Conservation (phyloP, 73 alveolate genomes). For the Blepharisma japonicum region DNA sequence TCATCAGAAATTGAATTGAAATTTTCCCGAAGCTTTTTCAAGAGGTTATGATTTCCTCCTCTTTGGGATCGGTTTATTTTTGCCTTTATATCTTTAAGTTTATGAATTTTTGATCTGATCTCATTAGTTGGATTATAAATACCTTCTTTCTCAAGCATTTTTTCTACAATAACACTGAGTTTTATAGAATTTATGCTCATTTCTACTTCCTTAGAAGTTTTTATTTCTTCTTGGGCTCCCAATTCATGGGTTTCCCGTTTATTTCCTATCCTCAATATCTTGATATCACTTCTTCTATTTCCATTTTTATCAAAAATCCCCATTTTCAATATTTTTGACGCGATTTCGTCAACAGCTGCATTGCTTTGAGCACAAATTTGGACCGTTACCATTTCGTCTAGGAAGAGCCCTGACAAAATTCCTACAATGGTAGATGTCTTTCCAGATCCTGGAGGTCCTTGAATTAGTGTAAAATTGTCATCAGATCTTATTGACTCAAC, state of each 20-base stretch:
- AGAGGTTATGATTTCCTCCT: conserved; percentile 41
- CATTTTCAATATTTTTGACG: conserved; percentile 45
- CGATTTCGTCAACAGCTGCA: conserved; percentile 83
- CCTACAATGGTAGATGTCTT: conserved; percentile 26
- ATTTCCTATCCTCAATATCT: conserved; percentile 51
- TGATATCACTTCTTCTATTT: conserved; percentile 23
- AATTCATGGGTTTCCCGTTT: neutral
- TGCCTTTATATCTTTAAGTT: conserved; percentile 90
- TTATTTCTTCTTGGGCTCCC: too few species aligned
- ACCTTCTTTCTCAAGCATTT: conserved; percentile 26
- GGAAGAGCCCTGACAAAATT: neutral
- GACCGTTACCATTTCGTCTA: neutral
- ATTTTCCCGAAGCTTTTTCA: conserved; percentile 33
- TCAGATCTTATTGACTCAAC: neutral
- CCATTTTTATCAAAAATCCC: conserved; percentile 57
- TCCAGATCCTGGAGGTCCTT: conserved; percentile 36
- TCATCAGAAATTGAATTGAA: conserved; percentile 50
- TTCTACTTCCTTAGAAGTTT: conserved; percentile 50
- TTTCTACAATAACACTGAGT: conserved; percentile 61
- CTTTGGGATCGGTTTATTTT: conserved; percentile 66
- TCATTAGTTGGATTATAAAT: too few species aligned
- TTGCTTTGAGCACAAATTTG: conserved; percentile 79
- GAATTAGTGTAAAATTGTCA: conserved; percentile 46
- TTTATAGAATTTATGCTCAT: conserved; percentile 85
- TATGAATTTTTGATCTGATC: conserved; percentile 89